These are phyloP conservation scores for Monosporozyma aquatica DNA, from an alignment of 805 yeast genomes.

Conservation along the genomic window DNA sequence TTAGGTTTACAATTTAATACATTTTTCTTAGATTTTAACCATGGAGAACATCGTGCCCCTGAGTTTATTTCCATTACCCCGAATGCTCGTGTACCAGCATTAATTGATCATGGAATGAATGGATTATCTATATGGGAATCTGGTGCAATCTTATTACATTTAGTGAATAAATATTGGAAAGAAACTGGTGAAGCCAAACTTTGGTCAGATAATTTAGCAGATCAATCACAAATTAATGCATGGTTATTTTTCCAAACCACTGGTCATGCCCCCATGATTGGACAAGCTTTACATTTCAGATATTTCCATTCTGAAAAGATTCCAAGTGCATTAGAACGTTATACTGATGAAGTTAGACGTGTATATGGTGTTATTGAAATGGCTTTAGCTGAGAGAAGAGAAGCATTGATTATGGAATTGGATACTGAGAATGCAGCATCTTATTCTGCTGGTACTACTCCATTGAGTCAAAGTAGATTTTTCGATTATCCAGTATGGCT, in stretches of 20 bases:
- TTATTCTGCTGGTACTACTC: conserved; percentile 81
- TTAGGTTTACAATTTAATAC: conserved; percentile 72
- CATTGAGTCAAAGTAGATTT: conserved; percentile 72
- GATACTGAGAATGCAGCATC: conserved; percentile 83
- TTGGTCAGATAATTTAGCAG: conserved; percentile 70
- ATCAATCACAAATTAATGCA: conserved; percentile 73
- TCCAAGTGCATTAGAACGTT: conserved; percentile 82
- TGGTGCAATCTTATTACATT: conserved; percentile 80
- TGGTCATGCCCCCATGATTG: conserved; percentile 98
- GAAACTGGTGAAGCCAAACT: conserved; percentile 57
- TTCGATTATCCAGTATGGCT: conserved; percentile 94
- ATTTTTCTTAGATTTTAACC: conserved; percentile 74
- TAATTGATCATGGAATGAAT: conserved; percentile 77
- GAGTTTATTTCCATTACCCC: conserved; percentile 92
- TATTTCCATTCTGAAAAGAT: conserved; percentile 82
- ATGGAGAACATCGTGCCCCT: conserved; percentile 88
- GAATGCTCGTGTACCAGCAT: conserved; percentile 90
- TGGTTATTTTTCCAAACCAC: conserved; percentile 95
- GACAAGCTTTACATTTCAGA: conserved; percentile 90
- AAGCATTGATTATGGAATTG: conserved; percentile 79
- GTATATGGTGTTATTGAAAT: conserved; percentile 91
- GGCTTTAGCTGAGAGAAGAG: conserved; percentile 89
- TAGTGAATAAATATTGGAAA: conserved; percentile 57
- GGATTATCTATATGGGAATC: conserved; percentile 89
- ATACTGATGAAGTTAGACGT: conserved; percentile 84